Conservation (phyloP, 441 rosid species). For the Kokia cookei region DNA sequence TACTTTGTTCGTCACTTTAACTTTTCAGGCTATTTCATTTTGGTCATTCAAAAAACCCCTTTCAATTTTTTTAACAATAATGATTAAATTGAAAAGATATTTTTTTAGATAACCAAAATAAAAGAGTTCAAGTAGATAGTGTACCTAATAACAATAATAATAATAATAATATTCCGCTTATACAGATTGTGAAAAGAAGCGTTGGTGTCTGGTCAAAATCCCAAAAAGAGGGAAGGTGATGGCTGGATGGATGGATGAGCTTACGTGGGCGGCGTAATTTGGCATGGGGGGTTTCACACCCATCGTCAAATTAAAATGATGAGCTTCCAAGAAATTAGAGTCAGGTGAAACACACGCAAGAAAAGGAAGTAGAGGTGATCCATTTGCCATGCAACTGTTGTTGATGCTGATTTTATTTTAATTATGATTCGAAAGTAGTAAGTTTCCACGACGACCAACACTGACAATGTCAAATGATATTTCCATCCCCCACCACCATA, state of each 20-base stretch:
- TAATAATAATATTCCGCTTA: neutral
- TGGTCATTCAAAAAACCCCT: no score
- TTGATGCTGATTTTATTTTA: neutral
- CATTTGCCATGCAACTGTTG: neutral
- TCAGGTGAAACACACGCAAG: neutral
- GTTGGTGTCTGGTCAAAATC: neutral
- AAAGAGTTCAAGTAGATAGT: no score
- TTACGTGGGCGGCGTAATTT: neutral
- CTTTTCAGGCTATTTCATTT: no score
- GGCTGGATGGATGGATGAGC: neutral
- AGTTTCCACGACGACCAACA: neutral
- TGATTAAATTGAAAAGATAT: no score
- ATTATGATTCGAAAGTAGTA: neutral
- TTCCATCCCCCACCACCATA: neutral
- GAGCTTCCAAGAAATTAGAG: neutral
- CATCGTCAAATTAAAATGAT: neutral
- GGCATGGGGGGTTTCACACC: neutral
- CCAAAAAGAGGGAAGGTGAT: neutral
- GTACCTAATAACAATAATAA: neutral
- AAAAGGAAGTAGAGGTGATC: neutral
- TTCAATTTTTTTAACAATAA: no score
- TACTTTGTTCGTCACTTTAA: no score
- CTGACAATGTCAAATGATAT: neutral
- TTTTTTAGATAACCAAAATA: no score
- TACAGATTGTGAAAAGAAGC: neutral